phyloP scores from a whole-genome alignment of 2,329 filamentous ascomycete species.

The Sporothrix euskadiensis region DNA sequence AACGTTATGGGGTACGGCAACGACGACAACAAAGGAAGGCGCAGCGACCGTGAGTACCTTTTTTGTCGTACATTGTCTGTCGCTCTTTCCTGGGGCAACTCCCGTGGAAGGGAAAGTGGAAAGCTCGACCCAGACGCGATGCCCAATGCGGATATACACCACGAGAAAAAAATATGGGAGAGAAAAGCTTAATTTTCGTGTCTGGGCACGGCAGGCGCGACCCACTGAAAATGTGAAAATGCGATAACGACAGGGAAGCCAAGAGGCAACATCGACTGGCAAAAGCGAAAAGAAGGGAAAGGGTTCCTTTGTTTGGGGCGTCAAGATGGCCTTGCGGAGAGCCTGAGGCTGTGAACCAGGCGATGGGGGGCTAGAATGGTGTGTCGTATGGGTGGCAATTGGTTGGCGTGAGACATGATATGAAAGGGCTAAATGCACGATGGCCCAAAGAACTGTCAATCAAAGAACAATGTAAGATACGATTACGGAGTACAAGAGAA shows the following conservation, averaged over 20 bases:
- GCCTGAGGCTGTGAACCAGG: background rate
- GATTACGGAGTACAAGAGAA: background rate
- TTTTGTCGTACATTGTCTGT: background rate
- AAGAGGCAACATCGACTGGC: too few relatives aligned
- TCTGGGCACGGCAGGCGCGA: slow-evolving; percentile 3
- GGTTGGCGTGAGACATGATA: background rate
- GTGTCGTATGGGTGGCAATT: background rate
- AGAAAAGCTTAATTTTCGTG: slow-evolving; percentile 8
- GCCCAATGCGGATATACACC: slow-evolving; percentile 6
- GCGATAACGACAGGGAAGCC: background rate
- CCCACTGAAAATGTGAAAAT: background rate
- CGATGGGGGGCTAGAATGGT: background rate
- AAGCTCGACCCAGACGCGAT: slow-evolving; percentile 3
- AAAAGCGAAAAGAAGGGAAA: background rate
- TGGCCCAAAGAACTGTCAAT: background rate
- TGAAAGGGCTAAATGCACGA: slow-evolving; percentile 1
- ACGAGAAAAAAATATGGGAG: slow-evolving; percentile 1
- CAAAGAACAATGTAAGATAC: background rate
- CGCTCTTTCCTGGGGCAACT: background rate
- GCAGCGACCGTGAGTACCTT: background rate
- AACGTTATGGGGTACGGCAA: background rate
- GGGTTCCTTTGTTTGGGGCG: background rate
- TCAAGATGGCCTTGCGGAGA: background rate
- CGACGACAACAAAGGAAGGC: background rate
- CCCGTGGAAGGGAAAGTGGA: background rate